Base-by-base conservation (phyloP, 179 eudicot species). In the Monotropa hypopitys region DNA sequence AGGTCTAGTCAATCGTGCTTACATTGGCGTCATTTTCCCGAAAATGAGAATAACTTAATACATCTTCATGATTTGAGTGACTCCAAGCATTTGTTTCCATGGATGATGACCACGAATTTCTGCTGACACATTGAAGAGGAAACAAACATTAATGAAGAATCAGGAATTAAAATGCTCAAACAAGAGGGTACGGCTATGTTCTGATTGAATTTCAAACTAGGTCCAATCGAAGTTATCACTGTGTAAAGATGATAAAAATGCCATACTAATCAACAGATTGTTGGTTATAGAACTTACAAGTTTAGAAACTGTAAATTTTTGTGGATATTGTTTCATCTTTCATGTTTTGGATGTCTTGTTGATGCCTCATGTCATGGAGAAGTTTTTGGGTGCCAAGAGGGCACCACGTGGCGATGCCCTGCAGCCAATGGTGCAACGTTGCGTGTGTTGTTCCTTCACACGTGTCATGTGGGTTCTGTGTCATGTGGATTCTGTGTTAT, bases 61-160 rank as follows among this genome's bases (percentile, higher is more conserved):
- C 30, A 46, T 77, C 69, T 85, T 50, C 81, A 32, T 73, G 50
- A 74, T 79, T 51, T 7, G 74, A 78, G 51, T 49, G 67, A 72
- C 76, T 73, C 65, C 73, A 33, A 8, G 21, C 76, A 5, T 72
- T 67, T 76, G 74, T 71, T 54, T 76, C 84, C 75, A 74, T 35
- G 7, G 76, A 74, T 21, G 73, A 72, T 38, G 75, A 51, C 86
- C 76, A 76, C 26, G 78, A 53, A 75, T 28, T 73, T 62, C 84
- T 81, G 82, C 33, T 38, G 40, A 73, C 23, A 68, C 33, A 11
- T 20, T 78, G 33, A 78, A 33, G 57, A 26, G 51, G 28, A 16
- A 71, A 30, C 8, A 54, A 26, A 56, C 5, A 21, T 38, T 15
- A 47, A 26, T 5, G 32, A 47, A 75, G 40, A 47, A 47, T 54